These are phyloP conservation scores for Backusella macrospora DNA, from an alignment of 192 early-diverging fungal species.

Conservation along the genomic window DNA sequence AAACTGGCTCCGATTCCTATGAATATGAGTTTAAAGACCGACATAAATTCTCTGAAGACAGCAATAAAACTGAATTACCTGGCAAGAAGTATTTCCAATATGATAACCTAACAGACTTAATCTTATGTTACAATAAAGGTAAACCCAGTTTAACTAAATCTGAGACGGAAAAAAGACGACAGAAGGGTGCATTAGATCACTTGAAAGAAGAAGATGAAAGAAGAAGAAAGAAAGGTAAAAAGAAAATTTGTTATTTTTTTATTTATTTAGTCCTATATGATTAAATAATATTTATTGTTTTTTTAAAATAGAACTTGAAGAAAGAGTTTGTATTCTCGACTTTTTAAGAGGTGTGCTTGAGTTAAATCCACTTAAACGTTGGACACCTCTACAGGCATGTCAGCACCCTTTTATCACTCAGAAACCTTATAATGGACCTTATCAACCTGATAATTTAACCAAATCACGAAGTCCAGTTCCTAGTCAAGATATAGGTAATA, in stretches of 20 bases:
- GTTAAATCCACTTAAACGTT: constrained; percentile 89
- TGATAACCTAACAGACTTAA: constrained; percentile 10
- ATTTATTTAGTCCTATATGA: neutral
- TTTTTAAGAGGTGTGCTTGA: constrained; percentile 88
- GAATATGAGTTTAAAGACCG: constrained; percentile 20
- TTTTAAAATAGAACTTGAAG: constrained; percentile 61
- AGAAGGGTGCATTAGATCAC: neutral
- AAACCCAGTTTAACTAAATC: constrained; percentile 4
- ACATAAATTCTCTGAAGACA: constrained; percentile 21
- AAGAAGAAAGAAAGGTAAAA: neutral
- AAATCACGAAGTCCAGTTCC: neutral
- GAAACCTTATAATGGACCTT: constrained; percentile 73
- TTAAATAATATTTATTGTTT: neutral
- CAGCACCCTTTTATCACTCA: constrained; percentile 97
- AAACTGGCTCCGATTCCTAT: constrained; percentile 40
- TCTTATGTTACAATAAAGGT: constrained; percentile 9
- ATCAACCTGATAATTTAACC: constrained; percentile 47
- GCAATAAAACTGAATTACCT: constrained; percentile 21
- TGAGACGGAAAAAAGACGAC: neutral
- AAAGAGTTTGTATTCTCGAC: constrained; percentile 80
- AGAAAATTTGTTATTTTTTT: neutral
- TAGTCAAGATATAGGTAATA: neutral
- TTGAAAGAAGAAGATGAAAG: neutral
- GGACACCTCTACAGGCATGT: constrained; percentile 94
- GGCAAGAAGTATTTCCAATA: constrained; percentile 9